Conservation (phyloP, 176 grass and related monocot species). For the Oryza rufipogon region DNA sequence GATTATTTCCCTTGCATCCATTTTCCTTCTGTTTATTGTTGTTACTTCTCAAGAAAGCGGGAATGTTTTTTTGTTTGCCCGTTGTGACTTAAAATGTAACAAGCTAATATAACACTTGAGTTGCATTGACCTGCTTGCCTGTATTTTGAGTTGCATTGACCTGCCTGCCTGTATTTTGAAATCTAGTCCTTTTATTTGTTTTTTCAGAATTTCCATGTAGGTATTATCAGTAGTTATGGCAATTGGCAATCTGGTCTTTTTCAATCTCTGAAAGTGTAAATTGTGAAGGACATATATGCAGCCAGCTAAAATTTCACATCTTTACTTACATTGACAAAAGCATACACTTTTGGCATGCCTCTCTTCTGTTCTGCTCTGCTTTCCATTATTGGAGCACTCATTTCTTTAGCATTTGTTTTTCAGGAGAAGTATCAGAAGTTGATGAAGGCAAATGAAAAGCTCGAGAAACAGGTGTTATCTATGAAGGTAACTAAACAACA, state of each 20-base stretch:
- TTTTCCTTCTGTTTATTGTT: not conserved
- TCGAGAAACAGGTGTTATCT: constrained; percentile 41
- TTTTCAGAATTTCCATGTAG: constrained; percentile 17
- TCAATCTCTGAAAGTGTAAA: not conserved
- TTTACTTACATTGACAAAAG: not conserved
- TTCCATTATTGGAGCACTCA: not conserved
- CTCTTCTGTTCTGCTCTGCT: constrained; percentile 11
- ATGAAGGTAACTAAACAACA: constrained; percentile 43
- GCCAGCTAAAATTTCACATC: not conserved
- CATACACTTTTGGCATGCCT: not conserved
- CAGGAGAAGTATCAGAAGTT: constrained; percentile 51
- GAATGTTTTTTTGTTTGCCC: not conserved
- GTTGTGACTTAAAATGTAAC: constrained; percentile 28
- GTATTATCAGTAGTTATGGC: constrained; percentile 23
- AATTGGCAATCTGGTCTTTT: constrained; percentile 5
- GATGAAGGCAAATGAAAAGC: constrained; percentile 54
- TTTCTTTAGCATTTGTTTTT: constrained; percentile 28
- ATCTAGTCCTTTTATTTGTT: not conserved
- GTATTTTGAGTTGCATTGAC: not conserved
- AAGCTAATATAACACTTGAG: not conserved
- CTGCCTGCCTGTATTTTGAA: not conserved
- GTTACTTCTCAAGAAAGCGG: constrained; percentile 7
- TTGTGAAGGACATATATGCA: not conserved
- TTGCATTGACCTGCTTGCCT: not conserved
- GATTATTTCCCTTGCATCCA: not conserved